Percentiles rank a stretch among this genome's conserved stretches.
phyloP scores from a whole-genome alignment of 805 yeast genomes.

The Candida gorgasii region DNA sequence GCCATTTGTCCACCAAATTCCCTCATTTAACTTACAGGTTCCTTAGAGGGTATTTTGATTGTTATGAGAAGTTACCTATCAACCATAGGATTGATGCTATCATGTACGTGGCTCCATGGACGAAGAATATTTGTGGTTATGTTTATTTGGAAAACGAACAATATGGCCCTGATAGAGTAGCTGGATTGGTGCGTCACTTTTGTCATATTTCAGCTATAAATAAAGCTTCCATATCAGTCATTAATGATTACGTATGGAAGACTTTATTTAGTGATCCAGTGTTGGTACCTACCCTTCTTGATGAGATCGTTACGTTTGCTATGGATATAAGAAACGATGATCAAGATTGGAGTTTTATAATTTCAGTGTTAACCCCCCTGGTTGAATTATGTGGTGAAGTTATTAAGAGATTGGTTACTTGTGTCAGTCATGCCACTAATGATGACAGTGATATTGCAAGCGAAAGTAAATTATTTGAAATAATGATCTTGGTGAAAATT shows the following conservation, averaged over 20 bases:
- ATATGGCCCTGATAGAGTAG: slow-evolving; percentile 60
- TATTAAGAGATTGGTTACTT: slow-evolving; percentile 54
- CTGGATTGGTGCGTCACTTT: slow-evolving; percentile 61
- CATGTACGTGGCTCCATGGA: slow-evolving; percentile 71
- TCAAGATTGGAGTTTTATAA: slow-evolving; percentile 62
- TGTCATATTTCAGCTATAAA: slow-evolving; percentile 57
- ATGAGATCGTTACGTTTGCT: slow-evolving; percentile 72
- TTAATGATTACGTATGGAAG: slow-evolving; percentile 68
- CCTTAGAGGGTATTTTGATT: slow-evolving; percentile 49
- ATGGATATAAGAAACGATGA: slow-evolving; percentile 79
- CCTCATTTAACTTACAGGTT: slow-evolving; percentile 66
- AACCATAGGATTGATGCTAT: slow-evolving; percentile 44
- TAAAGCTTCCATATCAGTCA: slow-evolving; percentile 48
- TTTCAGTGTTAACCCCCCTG: slow-evolving; percentile 70
- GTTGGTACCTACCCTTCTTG: slow-evolving; percentile 58
- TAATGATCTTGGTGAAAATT: slow-evolving; percentile 64
- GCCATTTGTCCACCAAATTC: slow-evolving; percentile 52
- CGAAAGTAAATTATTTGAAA: slow-evolving; percentile 64
- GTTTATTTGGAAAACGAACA: slow-evolving; percentile 57
- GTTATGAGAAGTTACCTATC: slow-evolving; percentile 39
- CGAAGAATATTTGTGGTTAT: slow-evolving; percentile 59
- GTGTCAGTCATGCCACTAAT: slow-evolving; percentile 52
- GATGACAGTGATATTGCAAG: slow-evolving; percentile 39
- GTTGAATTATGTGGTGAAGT: slow-evolving; percentile 70
- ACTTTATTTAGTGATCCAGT: slow-evolving; percentile 61